phyloP scores from a whole-genome alignment of 805 yeast species.

The Candida gorgasii region DNA sequence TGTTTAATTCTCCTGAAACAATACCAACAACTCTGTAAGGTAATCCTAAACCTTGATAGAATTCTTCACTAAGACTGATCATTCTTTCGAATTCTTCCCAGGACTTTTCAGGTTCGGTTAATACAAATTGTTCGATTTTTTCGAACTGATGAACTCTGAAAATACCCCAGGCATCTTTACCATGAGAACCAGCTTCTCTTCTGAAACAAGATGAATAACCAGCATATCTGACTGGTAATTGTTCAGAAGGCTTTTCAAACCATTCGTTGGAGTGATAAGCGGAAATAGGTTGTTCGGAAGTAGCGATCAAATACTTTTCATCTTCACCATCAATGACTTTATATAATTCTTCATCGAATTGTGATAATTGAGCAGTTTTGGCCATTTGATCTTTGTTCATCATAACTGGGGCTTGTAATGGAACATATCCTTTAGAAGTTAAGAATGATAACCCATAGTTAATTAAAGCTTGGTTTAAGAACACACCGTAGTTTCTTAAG shows the following conservation, averaged over 20 bases:
- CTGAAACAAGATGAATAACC: slow-evolving; percentile 99
- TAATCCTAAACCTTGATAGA: slow-evolving; percentile 85
- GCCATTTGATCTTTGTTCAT: slow-evolving; percentile 99
- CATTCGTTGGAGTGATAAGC: slow-evolving; percentile 97
- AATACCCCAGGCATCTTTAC: slow-evolving; percentile 99
- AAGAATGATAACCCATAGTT: slow-evolving; percentile 91
- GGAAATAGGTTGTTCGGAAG: slow-evolving; percentile 98
- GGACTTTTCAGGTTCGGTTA: slow-evolving; percentile 97
- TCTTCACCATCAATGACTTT: slow-evolving; percentile 96
- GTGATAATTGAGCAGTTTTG: slow-evolving; percentile 96
- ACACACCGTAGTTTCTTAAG: slow-evolving; percentile 92
- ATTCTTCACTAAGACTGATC: slow-evolving; percentile 89
- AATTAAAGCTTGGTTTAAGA: slow-evolving; percentile 95
- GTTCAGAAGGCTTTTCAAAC: slow-evolving; percentile 97
- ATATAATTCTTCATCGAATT: slow-evolving; percentile 96
- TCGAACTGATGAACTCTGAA: slow-evolving; percentile 99
- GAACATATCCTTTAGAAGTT: slow-evolving; percentile 74
- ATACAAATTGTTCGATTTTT: slow-evolving; percentile 93
- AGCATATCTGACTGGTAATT: slow-evolving; percentile 93
- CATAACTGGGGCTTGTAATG: slow-evolving; percentile 98
- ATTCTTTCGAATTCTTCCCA: slow-evolving; percentile 97
- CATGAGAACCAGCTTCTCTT: slow-evolving; percentile 99
- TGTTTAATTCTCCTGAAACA: slow-evolving; percentile 97
- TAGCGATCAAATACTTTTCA: slow-evolving; percentile 96
- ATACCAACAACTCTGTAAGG: slow-evolving; percentile 98